Percentiles rank a stretch among this genome's conserved stretches.
phyloP scores from a whole-genome alignment of 2,329 filamentous ascomycete species.

The Cladophialophora chaetospira region DNA sequence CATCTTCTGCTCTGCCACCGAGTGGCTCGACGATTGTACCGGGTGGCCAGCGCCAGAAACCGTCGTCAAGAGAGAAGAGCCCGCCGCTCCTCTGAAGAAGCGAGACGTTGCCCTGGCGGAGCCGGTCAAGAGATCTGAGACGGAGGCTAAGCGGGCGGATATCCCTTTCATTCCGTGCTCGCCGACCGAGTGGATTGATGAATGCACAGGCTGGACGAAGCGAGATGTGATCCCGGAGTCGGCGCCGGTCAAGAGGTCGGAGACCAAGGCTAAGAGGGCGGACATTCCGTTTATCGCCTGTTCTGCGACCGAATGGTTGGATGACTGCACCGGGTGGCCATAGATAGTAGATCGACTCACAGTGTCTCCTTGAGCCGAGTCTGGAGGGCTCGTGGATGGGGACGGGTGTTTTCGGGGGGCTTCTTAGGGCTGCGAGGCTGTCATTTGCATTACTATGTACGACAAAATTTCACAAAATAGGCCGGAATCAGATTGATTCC shows the following conservation, averaged over 20 bases:
- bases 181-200: conserved; percentile 16
- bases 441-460: background rate
- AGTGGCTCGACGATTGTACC: conserved; percentile 27
- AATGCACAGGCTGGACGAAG: conserved; percentile 15
- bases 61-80: conserved; percentile 16
- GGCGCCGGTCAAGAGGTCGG: conserved; percentile 1
- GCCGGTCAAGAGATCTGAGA: background rate
- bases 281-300: conserved; percentile 13
- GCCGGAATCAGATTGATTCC: background rate
- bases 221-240: background rate
- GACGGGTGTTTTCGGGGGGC: background rate
- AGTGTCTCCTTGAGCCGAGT: background rate
- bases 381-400: background rate
- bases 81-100: conserved; percentile 17
- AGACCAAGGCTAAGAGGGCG: conserved; percentile 13
- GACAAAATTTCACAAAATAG: background rate
- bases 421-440: background rate
- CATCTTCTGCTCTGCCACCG: conserved; percentile 18
- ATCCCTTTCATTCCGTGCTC: conserved; percentile 17
- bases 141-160: conserved; percentile 13
- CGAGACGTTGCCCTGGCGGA: background rate
- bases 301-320: conserved; percentile 17
- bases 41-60: conserved; percentile 21
- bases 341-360: background rate
- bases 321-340: conserved; percentile 7